These are phyloP conservation scores for Termitomyces bulborhizus DNA, from an alignment of 768 basidiomycete genomes.

Conservation along the genomic window DNA sequence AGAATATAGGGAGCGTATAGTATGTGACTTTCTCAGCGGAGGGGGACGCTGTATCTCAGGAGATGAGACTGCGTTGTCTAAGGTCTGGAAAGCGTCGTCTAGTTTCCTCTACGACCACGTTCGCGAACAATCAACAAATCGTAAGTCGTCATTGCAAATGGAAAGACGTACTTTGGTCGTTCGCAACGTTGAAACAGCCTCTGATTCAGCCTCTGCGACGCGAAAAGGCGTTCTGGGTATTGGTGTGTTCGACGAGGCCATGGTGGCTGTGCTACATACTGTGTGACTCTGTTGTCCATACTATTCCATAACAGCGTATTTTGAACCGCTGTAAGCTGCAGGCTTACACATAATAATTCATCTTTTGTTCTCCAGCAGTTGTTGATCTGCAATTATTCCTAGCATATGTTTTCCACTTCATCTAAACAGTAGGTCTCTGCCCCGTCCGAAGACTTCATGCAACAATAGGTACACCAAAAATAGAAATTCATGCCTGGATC, in stretches of 20 bases:
- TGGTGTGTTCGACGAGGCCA: neutral
- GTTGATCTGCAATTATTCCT: slow-evolving; percentile 34
- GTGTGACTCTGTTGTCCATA: too few relatives aligned
- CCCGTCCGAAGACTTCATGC: slow-evolving; percentile 25
- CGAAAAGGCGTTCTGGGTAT: neutral
- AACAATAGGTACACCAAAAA: slow-evolving; percentile 22
- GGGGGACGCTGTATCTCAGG: slow-evolving; percentile 29
- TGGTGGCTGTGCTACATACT: neutral
- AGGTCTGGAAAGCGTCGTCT: slow-evolving; percentile 67
- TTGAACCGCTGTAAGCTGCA: too few relatives aligned
- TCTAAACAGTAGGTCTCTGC: slow-evolving; percentile 26
- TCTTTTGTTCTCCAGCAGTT: slow-evolving; percentile 13
- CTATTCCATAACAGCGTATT: too few relatives aligned
- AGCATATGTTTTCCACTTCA: slow-evolving; percentile 29
- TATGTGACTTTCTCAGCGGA: slow-evolving; percentile 47
- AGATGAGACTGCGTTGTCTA: slow-evolving; percentile 59
- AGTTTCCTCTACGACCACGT: slow-evolving; percentile 56
- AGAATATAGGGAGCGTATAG: slow-evolving; percentile 62
- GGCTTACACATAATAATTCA: neutral
- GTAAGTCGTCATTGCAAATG: neutral
- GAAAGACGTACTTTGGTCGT: slow-evolving; percentile 12
- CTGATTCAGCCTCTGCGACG: neutral
- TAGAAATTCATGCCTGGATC: slow-evolving; percentile 33
- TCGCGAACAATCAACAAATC: neutral
- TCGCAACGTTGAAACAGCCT: slow-evolving; percentile 1